Evolutionary conservation across 75 land plant genomes (phyloP), one percentile per base, ranked within the genome.

Genomic region (Chamaecyparis obtusa): DNA sequence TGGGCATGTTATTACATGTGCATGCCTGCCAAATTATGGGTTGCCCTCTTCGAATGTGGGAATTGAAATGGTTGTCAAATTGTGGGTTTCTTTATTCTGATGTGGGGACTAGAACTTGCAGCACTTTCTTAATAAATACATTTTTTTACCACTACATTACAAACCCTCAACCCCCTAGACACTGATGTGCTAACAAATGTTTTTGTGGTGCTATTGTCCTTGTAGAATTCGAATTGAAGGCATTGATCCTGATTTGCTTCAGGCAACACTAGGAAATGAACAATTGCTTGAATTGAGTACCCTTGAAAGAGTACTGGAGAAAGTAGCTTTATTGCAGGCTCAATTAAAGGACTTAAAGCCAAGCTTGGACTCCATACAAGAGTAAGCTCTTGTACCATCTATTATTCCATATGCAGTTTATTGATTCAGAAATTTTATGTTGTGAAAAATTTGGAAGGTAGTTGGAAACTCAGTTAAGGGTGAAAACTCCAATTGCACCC

Each of bases 261-360:
- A 95, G 86, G 87, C 88, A 78, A 88, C 96, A 13, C 80, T 98
- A 30, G 54, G 74, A 74, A 91, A 89, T 76, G 91, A 89, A 57
- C 88, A 89, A 87, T 78, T 94, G 41, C 85, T 39, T 77, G 87
- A 90, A 44, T 46, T 81, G 27, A 89, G 90, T 90, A 91, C 90
- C 77, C 87, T 98, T 15, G 86, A 90, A 75, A 91, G 87, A 83
- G 96, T 95, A 36, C 79, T 89, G 44, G 96, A 95, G 75, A 96
- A 90, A 91, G 96, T 98, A 74, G 89, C 93, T 83, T 83, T 96
- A 86, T 89, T 96, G 36, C 97, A 98, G 87, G 93, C 92, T 30
- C 99, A 98, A 78, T 64, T 98, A 69, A 98, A 96, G 92, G 95
- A 95, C 76, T 89, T 94, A 93, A 95, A 92, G 90, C 99, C 99